Evolutionary conservation across 805 yeast species (phyloP), one percentile per base, ranked within the genome.

Genomic region (Wickerhamiella azymoides): DNA sequence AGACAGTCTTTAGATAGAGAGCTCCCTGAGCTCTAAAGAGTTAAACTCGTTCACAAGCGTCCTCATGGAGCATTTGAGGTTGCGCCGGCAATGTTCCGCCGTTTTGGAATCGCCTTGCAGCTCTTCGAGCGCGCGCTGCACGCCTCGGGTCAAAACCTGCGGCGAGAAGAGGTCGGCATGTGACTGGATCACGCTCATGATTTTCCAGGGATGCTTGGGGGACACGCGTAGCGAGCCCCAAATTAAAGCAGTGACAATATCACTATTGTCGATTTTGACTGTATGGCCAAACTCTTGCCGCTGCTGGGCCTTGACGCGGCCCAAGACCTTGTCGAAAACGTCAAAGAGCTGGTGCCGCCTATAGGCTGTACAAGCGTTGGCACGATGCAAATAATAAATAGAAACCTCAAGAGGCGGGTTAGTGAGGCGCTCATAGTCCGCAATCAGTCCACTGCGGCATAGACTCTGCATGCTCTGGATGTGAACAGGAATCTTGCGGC

Each of bases 1-100:
- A 25, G 43, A 13, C 43, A 30, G 16, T 32, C 40, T 6, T 24
- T 45, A 21, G 47, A 45, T 17, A 18, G 47, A 10, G 44, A 33
- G 24, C 32, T 45, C 17, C 44, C 47, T 8, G 47, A 45, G 24
- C 26, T 43, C 11, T 43, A 37, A 16, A 14, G 9, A 17, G 17
- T 42, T 42, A 16, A 42, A 42, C 25, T 36, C 16, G 10, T n/a
- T 35, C 9, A 27, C 45, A 7, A 42, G 40, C 11, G 9, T 17
- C 6, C 11, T n/a, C 7, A 36, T 24, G 13, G 36, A 26, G 13
- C 33, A n/a, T 2, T 6, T 16, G 8, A 26, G 21, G n/a, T 42
- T 24, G 10, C 24, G 18, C 2, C 40, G 40, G 25, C 33, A 30
- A 13, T 36, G 39, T 21, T 3, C 27, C 6, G 45, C 39, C 1